Evolutionary conservation across 176 grass and related monocot species (phyloP), one percentile per base, ranked within the genome.

Genomic region (Lolium multiflorum): DNA sequence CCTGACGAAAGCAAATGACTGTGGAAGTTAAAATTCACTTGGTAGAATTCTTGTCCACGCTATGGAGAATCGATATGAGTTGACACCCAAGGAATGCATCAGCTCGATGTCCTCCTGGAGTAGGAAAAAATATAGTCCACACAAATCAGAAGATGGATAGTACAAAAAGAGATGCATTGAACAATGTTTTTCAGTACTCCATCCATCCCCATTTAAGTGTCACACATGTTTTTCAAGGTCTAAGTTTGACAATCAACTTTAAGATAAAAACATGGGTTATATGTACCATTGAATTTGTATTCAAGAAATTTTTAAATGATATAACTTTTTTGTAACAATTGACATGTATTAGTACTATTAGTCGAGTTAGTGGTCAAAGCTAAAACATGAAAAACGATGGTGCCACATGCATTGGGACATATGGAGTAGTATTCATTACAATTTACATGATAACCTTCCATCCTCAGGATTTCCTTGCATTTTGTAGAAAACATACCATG

Each of bases 11-110:
- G 22, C 3, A 62, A 14, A 6, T 63, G 11, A 5, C 2, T 6
- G 5, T 25, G 9, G 64, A 43, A 72, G 14, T 31, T 16, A 57
- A 57, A 84, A 52, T 87, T 88, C 79, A 93, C 87, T 93, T 57
- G 94, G 94, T 46, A 97, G 75, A 69, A 93, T 88, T 73, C 94
- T 89, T 58, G 94, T 38, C 89, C 87, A 93, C 22, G 94, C 61
- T 83, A 93, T 92, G 74, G 94, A 97, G 87, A 97, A 96, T 25
- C 94, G 75, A 73, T 97, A 97, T 0, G 89, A 88, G 83, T 92
- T 94, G 17, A 92, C 65, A 21, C 92, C 91, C 59, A 97, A 67
- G 39, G 80, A 84, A 39, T 79, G 59, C 91, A 97, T 92, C 59
- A 85, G 39, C 4, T 90, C 71, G 8, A 94, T 88, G 74, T 94